A percentile compares a stretch with the other conserved stretches of the same genome.
These are phyloP conservation scores for Metarhizium humberi DNA, from an alignment of 2,329 filamentous ascomycete genomes.

Conservation along the genomic window DNA sequence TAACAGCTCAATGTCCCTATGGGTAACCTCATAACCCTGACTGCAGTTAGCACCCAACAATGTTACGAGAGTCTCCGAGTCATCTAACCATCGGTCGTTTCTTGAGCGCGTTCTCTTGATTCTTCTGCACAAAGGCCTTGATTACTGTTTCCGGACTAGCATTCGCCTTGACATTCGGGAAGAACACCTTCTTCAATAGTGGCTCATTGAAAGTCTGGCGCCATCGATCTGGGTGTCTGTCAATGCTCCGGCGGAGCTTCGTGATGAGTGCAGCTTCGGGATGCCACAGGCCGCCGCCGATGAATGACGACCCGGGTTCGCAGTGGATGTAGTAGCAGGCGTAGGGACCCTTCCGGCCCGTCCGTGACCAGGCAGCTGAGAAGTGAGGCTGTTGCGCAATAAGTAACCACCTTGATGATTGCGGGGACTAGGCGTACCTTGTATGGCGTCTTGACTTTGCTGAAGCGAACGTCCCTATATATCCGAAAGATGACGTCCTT, in stretches of 20 bases:
- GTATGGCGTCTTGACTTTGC: slow-evolving; percentile 76
- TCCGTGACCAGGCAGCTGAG: slow-evolving; percentile 78
- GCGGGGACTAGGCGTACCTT: slow-evolving; percentile 48
- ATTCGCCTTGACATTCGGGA: slow-evolving; percentile 31
- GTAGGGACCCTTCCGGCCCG: slow-evolving; percentile 78
- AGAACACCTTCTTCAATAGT: slow-evolving; percentile 54
- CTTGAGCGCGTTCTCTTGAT: slow-evolving; percentile 69
- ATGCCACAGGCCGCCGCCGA: slow-evolving; percentile 77
- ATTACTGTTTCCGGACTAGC: slow-evolving; percentile 45
- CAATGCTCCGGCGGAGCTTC: slow-evolving; percentile 63
- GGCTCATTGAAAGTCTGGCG: slow-evolving; percentile 56
- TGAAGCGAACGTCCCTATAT: slow-evolving; percentile 79
- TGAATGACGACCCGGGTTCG: slow-evolving; percentile 60
- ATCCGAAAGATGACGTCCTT: slow-evolving; percentile 86
- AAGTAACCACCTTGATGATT: background rate
- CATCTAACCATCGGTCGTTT: slow-evolving; percentile 68
- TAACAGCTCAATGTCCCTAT: slow-evolving; percentile 71
- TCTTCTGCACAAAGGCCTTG: slow-evolving; percentile 60
- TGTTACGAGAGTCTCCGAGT: background rate
- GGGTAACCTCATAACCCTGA: slow-evolving; percentile 65
- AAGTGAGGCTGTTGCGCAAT: slow-evolving; percentile 56
- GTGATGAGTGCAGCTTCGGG: slow-evolving; percentile 60
- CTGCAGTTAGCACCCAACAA: background rate
- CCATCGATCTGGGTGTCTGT: slow-evolving; percentile 61
- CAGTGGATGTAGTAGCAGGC: slow-evolving; percentile 84